Evolutionary conservation across 371 early-diverging fungal species (phyloP).

Genomic region (Mucor saturninus): DNA sequence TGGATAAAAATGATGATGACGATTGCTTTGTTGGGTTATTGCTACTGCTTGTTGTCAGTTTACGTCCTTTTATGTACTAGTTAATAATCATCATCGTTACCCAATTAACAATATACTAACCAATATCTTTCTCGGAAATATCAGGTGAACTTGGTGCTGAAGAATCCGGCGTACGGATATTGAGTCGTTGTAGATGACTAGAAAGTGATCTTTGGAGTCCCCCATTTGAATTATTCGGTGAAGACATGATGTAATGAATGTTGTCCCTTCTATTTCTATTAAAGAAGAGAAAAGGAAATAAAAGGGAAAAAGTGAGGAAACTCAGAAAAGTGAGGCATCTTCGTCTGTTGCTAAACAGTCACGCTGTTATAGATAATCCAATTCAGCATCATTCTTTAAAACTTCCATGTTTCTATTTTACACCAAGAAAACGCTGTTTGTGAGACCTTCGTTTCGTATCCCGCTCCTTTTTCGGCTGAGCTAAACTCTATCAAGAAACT

Average conservation of each 20-base stretch:
- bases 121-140: slow-evolving; percentile 37
- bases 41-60: slow-evolving; percentile 6
- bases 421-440: not conserved
- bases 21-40: slow-evolving; percentile 17
- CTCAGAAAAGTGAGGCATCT: not conserved
- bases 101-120: slow-evolving; percentile 5
- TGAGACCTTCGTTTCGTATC: not conserved
- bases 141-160: slow-evolving; percentile 28
- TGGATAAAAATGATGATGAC: slow-evolving; percentile 39
- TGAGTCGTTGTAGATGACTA: slow-evolving; percentile 49
- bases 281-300: not conserved
- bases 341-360: not conserved
- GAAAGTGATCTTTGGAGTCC: slow-evolving; percentile 49
- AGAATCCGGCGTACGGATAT: slow-evolving; percentile 40
- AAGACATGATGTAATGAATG: slow-evolving; percentile 34
- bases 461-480: not conserved
- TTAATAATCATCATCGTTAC: not conserved
- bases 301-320: not conserved
- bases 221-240: slow-evolving; percentile 39
- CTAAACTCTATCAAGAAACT: no score
- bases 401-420: not conserved
- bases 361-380: not conserved
- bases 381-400: not conserved
- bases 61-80: not conserved
- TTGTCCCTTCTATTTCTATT: not conserved